Conservation (phyloP, 768 basidiomycete genomes). For the Suillus paluster region DNA sequence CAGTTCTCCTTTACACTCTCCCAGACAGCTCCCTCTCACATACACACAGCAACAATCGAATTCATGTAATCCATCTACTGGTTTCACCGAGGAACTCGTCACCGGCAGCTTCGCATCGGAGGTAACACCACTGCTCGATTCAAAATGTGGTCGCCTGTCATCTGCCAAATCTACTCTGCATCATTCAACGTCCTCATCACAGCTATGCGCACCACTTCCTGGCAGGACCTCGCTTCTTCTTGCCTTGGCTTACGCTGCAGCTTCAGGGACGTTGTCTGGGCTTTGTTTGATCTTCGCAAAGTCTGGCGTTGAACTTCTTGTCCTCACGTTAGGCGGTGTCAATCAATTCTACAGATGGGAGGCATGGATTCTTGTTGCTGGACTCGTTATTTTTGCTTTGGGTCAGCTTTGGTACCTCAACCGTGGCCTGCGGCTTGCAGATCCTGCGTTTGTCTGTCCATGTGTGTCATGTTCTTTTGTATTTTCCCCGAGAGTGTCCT, state of each 20-base stretch:
- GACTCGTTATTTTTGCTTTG: constrained; percentile 73
- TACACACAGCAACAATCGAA: constrained; percentile 33
- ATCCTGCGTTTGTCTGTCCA: constrained; percentile 87
- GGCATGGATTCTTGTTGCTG: constrained; percentile 78
- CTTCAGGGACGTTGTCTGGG: constrained; percentile 87
- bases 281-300: constrained; percentile 95
- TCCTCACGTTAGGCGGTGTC: constrained; percentile 73
- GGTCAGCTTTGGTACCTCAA: constrained; percentile 87
- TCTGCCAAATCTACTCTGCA: constrained; percentile 29
- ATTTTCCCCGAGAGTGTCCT: background rate
- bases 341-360: constrained; percentile 89
- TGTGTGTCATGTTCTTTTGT: constrained; percentile 49
- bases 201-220: constrained; percentile 29
- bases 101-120: constrained; percentile 43
- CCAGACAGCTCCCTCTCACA: constrained; percentile 35
- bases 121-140: constrained; percentile 59
- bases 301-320: constrained; percentile 86
- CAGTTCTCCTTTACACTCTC: constrained; percentile 41
- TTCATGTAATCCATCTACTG: constrained; percentile 45
- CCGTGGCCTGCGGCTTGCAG: constrained; percentile 76
- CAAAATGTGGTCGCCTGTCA: constrained; percentile 42
- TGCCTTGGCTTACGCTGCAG: constrained; percentile 85
- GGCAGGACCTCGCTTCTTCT: constrained; percentile 60
- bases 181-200: constrained; percentile 33
- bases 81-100: constrained; percentile 34